Conservation (phyloP, 2,329 filamentous ascomycete species). For the Colletotrichum euphorbiae region DNA sequence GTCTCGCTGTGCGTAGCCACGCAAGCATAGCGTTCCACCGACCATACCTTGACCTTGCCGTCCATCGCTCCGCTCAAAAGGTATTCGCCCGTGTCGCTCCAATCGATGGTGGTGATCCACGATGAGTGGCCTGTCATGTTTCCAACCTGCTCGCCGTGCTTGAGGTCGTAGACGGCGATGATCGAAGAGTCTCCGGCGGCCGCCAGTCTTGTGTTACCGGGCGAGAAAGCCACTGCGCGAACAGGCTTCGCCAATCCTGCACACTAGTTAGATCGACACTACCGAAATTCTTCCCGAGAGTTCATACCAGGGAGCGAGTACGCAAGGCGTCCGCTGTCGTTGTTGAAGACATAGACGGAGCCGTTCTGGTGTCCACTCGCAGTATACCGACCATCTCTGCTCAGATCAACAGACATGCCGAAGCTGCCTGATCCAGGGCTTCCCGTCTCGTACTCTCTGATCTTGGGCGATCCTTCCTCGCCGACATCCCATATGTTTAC, state of each 20-base stretch:
- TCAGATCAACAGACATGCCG: conserved; percentile 87
- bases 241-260: conserved; percentile 87
- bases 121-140: conserved; percentile 83
- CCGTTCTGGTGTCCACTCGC: conserved; percentile 95
- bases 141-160: conserved; percentile 90
- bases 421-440: conserved; percentile 82
- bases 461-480: conserved; percentile 68
- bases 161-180: conserved; percentile 92
- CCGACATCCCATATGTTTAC: conserved; percentile 88
- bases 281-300: background rate
- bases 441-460: conserved; percentile 85
- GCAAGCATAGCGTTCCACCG: conserved; percentile 82
- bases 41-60: conserved; percentile 97
- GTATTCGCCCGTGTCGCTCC: conserved; percentile 93
- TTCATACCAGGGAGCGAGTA: conserved; percentile 83
- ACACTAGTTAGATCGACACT: background rate
- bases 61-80: conserved; percentile 89
- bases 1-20: conserved; percentile 95
- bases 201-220: conserved; percentile 84
- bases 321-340: conserved; percentile 84
- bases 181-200: conserved; percentile 90
- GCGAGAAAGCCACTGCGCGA: conserved; percentile 87
- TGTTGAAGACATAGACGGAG: conserved; percentile 93
- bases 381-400: conserved; percentile 82
- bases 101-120: conserved; percentile 93